Evolutionary conservation across 1,284 basidiomycete genomes (phyloP).

Genomic region (Anthracocystis setariae): DNA sequence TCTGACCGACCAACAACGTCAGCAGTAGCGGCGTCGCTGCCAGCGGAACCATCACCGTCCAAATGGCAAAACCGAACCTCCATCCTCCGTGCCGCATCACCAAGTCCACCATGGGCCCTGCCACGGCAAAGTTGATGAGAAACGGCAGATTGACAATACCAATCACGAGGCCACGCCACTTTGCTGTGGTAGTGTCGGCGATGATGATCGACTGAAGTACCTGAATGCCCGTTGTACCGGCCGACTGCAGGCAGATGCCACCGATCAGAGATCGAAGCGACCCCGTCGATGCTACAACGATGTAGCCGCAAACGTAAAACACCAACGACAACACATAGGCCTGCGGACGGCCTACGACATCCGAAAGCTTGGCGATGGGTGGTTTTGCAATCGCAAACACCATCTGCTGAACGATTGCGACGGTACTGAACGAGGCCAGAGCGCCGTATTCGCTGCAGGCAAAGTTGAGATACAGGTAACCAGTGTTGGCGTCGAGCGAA

Average conservation of each 20-base stretch:
- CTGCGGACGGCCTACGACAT: constrained; percentile 73
- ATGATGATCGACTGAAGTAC: constrained; percentile 70
- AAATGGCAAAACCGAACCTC: constrained; percentile 80
- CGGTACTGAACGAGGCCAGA: constrained; percentile 69
- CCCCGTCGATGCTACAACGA: constrained; percentile 76
- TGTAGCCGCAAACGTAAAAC: constrained; percentile 72
- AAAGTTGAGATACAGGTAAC: constrained; percentile 69
- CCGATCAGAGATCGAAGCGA: constrained; percentile 72
- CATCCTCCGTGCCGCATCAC: constrained; percentile 73
- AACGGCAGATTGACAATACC: constrained; percentile 74
- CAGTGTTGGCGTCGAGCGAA: constrained; percentile 72
- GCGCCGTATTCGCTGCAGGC: constrained; percentile 65
- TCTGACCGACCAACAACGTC: constrained; percentile 59
- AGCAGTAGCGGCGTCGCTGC: constrained; percentile 61
- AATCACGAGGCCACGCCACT: constrained; percentile 80
- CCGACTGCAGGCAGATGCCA: constrained; percentile 72
- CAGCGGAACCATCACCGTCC: constrained; percentile 59
- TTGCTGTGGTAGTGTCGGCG: constrained; percentile 81
- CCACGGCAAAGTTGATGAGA: constrained; percentile 72
- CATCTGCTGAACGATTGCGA: constrained; percentile 66
- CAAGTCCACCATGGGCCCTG: constrained; percentile 76
- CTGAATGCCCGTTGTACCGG: constrained; percentile 68
- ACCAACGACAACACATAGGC: constrained; percentile 74
- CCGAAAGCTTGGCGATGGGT: constrained; percentile 81
- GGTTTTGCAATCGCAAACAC: constrained; percentile 78